Conservation (phyloP, 2,329 filamentous ascomycete genomes). For the Microascus cirrosus region DNA sequence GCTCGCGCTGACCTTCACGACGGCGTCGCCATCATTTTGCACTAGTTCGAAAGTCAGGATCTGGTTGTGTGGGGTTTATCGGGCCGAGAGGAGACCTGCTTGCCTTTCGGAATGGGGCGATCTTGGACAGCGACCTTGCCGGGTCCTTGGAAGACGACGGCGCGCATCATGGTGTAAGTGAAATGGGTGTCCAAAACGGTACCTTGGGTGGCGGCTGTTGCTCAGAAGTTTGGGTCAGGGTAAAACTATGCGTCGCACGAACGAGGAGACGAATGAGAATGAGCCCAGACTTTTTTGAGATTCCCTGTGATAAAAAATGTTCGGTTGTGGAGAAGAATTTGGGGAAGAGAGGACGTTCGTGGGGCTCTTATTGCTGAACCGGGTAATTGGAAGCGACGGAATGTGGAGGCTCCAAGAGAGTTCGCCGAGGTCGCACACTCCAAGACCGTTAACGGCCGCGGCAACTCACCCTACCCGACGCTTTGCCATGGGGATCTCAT, state of each 20-base stretch:
- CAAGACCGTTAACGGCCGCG: no score
- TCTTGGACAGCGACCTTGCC: slow-evolving; percentile 67
- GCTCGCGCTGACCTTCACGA: slow-evolving; percentile 4
- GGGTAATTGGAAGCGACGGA: no score
- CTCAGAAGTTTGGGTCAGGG: not conserved
- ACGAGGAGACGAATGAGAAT: no score
- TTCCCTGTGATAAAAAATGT: no score
- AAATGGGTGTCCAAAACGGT: slow-evolving; percentile 12
- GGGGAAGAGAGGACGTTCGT: no score
- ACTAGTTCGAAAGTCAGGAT: slow-evolving; percentile 8
- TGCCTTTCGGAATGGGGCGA: slow-evolving; percentile 59
- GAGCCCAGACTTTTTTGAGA: no score
- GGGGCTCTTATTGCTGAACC: no score
- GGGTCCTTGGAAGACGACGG: slow-evolving; percentile 77
- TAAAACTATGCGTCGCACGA: not conserved
- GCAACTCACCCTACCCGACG: no score
- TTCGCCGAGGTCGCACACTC: no score
- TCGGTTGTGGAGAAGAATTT: no score
- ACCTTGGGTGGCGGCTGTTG: not conserved
- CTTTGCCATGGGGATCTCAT: no score
- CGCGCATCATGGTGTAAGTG: slow-evolving; percentile 54
- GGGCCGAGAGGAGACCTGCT: not conserved
- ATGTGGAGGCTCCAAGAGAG: no score
- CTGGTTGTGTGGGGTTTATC: not conserved
- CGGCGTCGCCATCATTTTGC: not conserved